Evolutionary conservation across 495 filamentous ascomycete species (phyloP).

Genomic region (Talaromyces ruber): DNA sequence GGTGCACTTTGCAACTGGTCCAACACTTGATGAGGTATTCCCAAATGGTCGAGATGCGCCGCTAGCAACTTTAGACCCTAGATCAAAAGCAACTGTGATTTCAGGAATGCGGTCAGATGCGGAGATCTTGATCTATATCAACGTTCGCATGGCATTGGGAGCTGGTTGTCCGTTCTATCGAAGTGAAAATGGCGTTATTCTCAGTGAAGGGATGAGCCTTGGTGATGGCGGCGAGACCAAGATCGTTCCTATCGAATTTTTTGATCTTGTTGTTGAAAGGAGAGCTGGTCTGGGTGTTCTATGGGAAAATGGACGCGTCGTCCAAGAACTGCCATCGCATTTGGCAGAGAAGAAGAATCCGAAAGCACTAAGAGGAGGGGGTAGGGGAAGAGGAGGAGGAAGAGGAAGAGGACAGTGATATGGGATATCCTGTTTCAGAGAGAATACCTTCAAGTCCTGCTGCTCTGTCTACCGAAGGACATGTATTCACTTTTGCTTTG

Average conservation of each 20-base stretch:
- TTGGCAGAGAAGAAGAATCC: slow-evolving; percentile 23
- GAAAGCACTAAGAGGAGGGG: slow-evolving; percentile 17
- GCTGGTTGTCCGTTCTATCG: slow-evolving; percentile 72
- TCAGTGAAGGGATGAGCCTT: slow-evolving; percentile 36
- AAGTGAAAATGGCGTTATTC: slow-evolving; percentile 74
- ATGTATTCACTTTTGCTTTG: neutral
- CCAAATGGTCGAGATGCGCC: slow-evolving; percentile 12
- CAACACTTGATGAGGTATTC: slow-evolving; percentile 37
- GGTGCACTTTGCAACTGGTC: slow-evolving; percentile 73
- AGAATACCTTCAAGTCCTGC: no score
- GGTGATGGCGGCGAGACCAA: slow-evolving; percentile 12
- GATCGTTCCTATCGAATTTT: slow-evolving; percentile 33
- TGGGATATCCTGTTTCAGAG: neutral
- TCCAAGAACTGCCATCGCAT: slow-evolving; percentile 40
- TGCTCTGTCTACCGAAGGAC: neutral
- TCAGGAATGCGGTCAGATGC: slow-evolving; percentile 79
- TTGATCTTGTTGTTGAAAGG: slow-evolving; percentile 47
- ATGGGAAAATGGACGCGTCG: slow-evolving; percentile 54
- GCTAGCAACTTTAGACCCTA: slow-evolving; percentile 4
- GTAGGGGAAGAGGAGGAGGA: slow-evolving; percentile 9
- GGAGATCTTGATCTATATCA: slow-evolving; percentile 71
- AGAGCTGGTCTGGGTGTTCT: slow-evolving; percentile 49
- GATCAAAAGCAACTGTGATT: slow-evolving; percentile 41
- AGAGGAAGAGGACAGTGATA: neutral
- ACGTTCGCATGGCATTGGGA: slow-evolving; percentile 56